phyloP scores from a whole-genome alignment of 2,329 filamentous ascomycete genomes.

The Claviceps fusiformis region DNA sequence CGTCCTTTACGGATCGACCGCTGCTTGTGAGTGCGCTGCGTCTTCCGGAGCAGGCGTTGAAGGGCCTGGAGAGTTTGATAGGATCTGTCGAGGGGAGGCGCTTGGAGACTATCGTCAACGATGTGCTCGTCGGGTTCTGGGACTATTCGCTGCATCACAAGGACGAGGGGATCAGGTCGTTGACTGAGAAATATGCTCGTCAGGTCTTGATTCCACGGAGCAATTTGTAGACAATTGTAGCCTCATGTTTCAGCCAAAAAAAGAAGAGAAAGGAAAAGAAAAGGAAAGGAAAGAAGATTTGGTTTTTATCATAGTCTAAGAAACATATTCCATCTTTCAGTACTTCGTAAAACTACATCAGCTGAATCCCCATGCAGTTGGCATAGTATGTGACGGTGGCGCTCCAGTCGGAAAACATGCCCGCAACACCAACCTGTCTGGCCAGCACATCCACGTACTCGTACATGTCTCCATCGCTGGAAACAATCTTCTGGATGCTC shows the following conservation, averaged over 20 bases:
- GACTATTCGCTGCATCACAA: constrained; percentile 8
- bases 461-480: constrained; percentile 53
- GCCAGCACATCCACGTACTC: constrained; percentile 51
- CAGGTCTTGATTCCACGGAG: constrained; percentile 11
- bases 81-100: constrained; percentile 7
- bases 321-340: too few species aligned
- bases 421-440: constrained; percentile 44
- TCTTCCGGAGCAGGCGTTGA: constrained; percentile 7
- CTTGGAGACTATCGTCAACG: constrained; percentile 11
- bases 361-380: constrained; percentile 43
- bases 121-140: constrained; percentile 12
- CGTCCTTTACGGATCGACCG: constrained; percentile 19
- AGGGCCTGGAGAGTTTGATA: constrained; percentile 6
- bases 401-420: constrained; percentile 57
- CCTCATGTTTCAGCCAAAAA: too few species aligned
- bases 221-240: constrained; percentile 3
- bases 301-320: background rate
- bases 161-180: constrained; percentile 2
- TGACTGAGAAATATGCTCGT: constrained; percentile 1
- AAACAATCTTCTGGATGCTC: constrained; percentile 38
- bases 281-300: background rate
- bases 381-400: constrained; percentile 58
- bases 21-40: constrained; percentile 12
- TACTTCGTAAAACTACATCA: background rate
- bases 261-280: background rate